Evolutionary conservation across 2,329 filamentous ascomycete species (phyloP).

Genomic region (Fusarium protoensiforme): DNA sequence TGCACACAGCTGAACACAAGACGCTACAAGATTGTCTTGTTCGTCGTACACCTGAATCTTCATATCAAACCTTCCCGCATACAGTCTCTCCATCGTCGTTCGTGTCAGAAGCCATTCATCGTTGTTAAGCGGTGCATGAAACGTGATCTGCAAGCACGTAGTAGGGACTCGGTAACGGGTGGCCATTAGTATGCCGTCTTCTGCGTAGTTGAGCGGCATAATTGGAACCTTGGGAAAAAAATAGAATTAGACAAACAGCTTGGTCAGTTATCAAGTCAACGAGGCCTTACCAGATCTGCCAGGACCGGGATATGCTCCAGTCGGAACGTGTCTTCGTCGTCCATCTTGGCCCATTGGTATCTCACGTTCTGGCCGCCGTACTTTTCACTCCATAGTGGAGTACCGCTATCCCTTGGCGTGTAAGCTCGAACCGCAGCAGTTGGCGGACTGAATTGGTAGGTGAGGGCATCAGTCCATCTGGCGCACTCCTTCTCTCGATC

Average conservation of each 20-base stretch:
- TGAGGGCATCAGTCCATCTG: neutral
- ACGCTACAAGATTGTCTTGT: neutral
- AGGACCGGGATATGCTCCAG: neutral
- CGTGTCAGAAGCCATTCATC: neutral
- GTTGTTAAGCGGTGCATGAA: neutral
- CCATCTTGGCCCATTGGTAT: neutral
- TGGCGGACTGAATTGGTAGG: neutral
- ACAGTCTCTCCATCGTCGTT: neutral
- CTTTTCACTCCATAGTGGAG: neutral
- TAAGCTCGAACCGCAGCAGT: neutral
- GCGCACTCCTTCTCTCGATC: neutral
- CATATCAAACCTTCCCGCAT: neutral
- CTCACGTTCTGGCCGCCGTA: neutral
- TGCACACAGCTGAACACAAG: neutral
- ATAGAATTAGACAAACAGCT: neutral
- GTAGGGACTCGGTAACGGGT: neutral
- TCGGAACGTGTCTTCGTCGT: neutral
- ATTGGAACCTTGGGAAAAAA: neutral
- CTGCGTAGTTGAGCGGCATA: neutral
- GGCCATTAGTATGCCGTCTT: neutral
- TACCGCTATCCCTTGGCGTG: neutral
- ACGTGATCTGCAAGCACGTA: neutral
- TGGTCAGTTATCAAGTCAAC: no score
- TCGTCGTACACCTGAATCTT: neutral
- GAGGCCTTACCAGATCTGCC: neutral